Base-by-base conservation (phyloP, 179 eudicot genomes). In the Vitellaria paradoxa region DNA sequence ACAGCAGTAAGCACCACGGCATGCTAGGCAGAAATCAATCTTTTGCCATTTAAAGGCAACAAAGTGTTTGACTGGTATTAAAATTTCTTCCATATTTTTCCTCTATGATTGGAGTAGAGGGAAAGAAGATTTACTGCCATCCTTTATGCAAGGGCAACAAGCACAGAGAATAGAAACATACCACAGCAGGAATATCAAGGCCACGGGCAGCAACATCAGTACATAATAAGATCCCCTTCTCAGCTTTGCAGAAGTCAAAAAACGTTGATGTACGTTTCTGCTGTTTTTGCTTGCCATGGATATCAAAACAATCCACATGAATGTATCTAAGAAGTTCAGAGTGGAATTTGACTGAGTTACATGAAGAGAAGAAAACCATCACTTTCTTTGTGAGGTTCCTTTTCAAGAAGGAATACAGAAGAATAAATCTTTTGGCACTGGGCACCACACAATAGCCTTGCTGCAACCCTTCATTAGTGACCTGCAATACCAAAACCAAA, bases 331-430 rank as follows among this genome's bases (percentile, higher is more conserved):
- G 85, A 69, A 95, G 92, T 66, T 91, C 99, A 0, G 96, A 87
- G 74, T 95, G 97, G 77, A 87, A 95, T 66, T 95, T 93, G 20
- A 95, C 99, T 7, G 98, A 95, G 82, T 93, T 89, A 78, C 97
- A 91, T 7, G 99, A 91, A n/a, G 99, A 95, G 78, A 95, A 95
- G 88, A 95, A 95, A 67, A 95, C 98, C 98, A 95, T 90, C 68
- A 91, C 90, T 85, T 95, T 95, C 84, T 91, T 91, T 13, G 91
- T 81, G 46, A 70, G 76, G 76, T 93, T 87, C 80, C 87, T 85
- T 85, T 88, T 93, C 82, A 93, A 84, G 85, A 95, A 95, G 70
- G 93, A 83, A 79, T 93, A 95, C 26, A 95, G 91, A 52, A 91
- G 88, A 59, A 87, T 7, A 82, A 93, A 86, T 89, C 97, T 91